Evolutionary conservation across 164 flowering plant species (phyloP), one percentile per base, ranked within the genome.

Genomic region (Chimonanthus salicifolius): DNA sequence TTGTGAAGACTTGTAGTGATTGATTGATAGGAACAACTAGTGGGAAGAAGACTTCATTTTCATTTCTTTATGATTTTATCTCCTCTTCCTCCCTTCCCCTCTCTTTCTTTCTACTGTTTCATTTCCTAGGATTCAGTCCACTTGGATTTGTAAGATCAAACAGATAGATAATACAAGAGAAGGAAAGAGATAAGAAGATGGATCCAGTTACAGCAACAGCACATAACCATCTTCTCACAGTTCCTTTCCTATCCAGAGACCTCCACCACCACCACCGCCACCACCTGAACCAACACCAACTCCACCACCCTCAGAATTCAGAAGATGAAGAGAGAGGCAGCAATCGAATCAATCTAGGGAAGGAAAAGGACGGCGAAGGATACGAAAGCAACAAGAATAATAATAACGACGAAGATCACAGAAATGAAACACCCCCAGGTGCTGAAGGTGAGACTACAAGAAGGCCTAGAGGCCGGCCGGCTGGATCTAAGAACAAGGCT

Each of bases 401-500:
- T 64, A 68, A 75, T 58, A 45, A 47, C 13, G 80, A 82, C 8
- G 33, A 33, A 33, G 33, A 76, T 79, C 70, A 74, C 78, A 51
- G 84, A 83, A 64, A 45, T 84, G 70, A 73, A 0, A 43, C 58
- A 49, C n/a, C 71, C n/a, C 69, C 64, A 15, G 86, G 73, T 0
- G 77, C 80, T 11, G 88, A 72, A 48, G 88, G 89, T 8, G 97
- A 86, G 77, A 83, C 80, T 44, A 79, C 82, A 1, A 82, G 93
- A 62, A 67, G 94, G 58, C 97, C 93, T 0, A 75, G 98, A 15
- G 98, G 98, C 5, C 71, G 98, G 63, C 98, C 98, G 0, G 83
- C 98, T 0, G 98, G 98, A 0, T 93, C 98, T 7, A 93, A 93
- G 79, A 93, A 93, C 90, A 93, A 90, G 81, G 93, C 97, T 2